Evolutionary conservation across 192 early-diverging fungal genomes (phyloP).

Genomic region (Linnemannia elongata): DNA sequence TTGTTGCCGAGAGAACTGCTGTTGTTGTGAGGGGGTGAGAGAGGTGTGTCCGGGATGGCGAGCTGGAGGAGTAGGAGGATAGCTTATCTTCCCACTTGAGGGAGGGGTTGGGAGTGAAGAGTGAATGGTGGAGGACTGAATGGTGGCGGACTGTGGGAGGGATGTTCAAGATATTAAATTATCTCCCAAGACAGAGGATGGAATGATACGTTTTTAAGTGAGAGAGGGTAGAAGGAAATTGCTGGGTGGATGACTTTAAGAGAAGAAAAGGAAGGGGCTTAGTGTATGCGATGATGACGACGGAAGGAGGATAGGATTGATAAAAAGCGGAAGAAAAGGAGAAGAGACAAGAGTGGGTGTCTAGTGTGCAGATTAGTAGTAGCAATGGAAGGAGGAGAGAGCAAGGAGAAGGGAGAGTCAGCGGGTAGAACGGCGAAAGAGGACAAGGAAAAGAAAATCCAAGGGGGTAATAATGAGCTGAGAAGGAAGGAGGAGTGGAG

Average conservation of each 20-base stretch:
- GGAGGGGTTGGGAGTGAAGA: conserved; percentile 34
- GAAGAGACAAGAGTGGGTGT: not conserved
- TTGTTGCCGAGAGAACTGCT: conserved; percentile 7
- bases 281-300: not conserved
- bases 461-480: too few species aligned
- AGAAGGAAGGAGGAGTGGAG: not conserved
- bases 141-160: not conserved
- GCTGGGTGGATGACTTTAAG: not conserved
- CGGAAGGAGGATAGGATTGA: not conserved
- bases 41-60: not conserved
- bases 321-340: not conserved
- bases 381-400: not conserved
- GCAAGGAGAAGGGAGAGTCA: not conserved
- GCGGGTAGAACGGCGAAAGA: not conserved
- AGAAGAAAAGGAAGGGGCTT: not conserved
- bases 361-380: not conserved
- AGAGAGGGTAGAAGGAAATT: not conserved
- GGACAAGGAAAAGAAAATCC: conserved; percentile 3
- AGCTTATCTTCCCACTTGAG: conserved; percentile 26
- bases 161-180: too few species aligned
- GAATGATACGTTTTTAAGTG: not conserved
- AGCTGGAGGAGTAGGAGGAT: conserved; percentile 4
- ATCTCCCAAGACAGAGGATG: not conserved
- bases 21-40: conserved; percentile 14
- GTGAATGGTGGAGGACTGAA: conserved; percentile 24